These are phyloP conservation scores for Mallotus japonicus DNA, from an alignment of 441 rosid species.

Conservation along the genomic window DNA sequence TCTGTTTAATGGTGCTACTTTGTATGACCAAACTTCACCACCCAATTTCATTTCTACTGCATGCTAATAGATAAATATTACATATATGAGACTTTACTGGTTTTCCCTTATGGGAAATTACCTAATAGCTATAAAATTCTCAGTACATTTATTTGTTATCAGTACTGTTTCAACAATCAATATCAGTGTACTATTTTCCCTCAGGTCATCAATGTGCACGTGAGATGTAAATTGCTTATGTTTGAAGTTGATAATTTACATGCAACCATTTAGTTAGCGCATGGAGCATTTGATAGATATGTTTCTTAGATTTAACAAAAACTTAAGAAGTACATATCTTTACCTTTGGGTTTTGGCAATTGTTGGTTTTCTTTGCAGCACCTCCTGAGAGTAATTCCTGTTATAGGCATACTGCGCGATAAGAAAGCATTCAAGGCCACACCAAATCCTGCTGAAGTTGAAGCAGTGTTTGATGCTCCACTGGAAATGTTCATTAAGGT, in stretches of 20 bases:
- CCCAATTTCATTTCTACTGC: neutral
- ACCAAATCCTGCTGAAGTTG: constrained; percentile 84
- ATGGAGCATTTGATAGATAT: neutral
- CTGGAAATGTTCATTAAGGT: constrained; percentile 94
- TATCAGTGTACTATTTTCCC: neutral
- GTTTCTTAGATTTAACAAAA: neutral
- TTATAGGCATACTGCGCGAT: constrained; percentile 66
- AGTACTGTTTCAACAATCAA: neutral
- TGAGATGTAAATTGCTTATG: constrained; percentile 3
- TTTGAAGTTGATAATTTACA: neutral
- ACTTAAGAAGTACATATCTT: neutral
- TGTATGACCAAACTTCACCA: neutral
- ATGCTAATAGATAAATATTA: neutral
- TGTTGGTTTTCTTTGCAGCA: constrained; percentile 51
- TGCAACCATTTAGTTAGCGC: neutral
- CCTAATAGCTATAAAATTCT: neutral
- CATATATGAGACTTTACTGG: neutral
- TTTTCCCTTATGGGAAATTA: neutral
- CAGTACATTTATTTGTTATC: neutral
- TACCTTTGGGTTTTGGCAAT: constrained; percentile 16
- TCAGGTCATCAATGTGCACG: neutral
- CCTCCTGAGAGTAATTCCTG: constrained; percentile 82
- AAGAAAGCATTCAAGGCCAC: constrained; percentile 51
- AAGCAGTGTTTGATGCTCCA: constrained; percentile 80
- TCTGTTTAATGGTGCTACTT: neutral